phyloP scores from a whole-genome alignment of 1,139 yeast species.

The Meyerozyma carpophila region DNA sequence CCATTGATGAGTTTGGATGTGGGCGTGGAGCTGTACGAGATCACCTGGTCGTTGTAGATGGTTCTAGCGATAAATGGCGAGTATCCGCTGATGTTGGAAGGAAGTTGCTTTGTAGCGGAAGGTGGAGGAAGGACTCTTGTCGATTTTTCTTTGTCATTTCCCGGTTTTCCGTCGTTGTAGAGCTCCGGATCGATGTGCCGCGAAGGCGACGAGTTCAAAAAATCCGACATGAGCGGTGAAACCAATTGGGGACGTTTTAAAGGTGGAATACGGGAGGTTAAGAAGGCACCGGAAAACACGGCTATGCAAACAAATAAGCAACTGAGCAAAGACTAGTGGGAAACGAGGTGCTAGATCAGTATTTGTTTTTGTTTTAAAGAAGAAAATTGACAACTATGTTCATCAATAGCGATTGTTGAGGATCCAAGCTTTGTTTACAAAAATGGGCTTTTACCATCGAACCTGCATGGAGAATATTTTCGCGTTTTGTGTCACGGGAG shows the following conservation, averaged over 20 bases:
- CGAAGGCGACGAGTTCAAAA: constrained; percentile 33
- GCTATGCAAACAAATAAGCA: neutral
- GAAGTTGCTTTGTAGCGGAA: constrained; percentile 20
- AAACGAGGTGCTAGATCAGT: neutral
- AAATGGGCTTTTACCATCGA: neutral
- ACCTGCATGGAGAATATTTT: neutral
- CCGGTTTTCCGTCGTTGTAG: constrained; percentile 11
- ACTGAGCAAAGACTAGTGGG: constrained; percentile 1
- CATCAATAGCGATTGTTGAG: constrained; percentile 1
- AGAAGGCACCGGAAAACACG: too few relatives aligned
- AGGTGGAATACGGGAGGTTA: too few relatives aligned
- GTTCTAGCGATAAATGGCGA: constrained; percentile 41
- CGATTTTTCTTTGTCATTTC: constrained; percentile 9
- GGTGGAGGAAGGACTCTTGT: constrained; percentile 14
- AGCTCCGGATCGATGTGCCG: constrained; percentile 24
- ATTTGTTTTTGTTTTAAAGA: neutral
- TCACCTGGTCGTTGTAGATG: constrained; percentile 29
- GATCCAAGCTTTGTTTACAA: neutral
- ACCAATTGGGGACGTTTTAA: too few relatives aligned
- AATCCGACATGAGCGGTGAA: constrained; percentile 21
- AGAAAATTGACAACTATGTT: neutral
- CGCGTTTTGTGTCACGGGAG: constrained; percentile 1
- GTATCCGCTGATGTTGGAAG: constrained; percentile 33
- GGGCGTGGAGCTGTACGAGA: constrained; percentile 36
- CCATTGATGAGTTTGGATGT: constrained; percentile 21